These are phyloP conservation scores for Cutaneotrichosporon arboriforme DNA, from an alignment of 1,284 basidiomycete species.

Conservation along the genomic window DNA sequence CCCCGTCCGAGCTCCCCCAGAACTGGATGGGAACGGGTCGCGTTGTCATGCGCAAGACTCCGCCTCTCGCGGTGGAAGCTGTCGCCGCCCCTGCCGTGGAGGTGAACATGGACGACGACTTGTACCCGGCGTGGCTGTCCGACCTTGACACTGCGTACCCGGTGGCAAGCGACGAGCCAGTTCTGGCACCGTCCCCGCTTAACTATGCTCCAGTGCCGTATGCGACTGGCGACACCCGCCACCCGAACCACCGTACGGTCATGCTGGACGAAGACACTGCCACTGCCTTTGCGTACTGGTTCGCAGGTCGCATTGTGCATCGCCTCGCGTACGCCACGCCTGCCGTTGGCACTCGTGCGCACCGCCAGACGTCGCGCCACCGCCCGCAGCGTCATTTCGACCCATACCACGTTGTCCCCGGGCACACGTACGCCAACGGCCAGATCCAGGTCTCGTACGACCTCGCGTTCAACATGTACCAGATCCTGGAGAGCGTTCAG, in stretches of 20 bases:
- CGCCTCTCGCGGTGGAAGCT: too few species aligned
- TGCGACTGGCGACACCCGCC: not conserved
- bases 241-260: not conserved
- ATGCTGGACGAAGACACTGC: not conserved
- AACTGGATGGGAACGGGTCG: not conserved
- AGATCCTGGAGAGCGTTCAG: slow-evolving; percentile 7
- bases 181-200: not conserved
- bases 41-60: not conserved
- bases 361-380: not conserved
- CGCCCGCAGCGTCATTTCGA: slow-evolving; percentile 1
- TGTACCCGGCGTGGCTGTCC: too few species aligned
- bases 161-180: not conserved
- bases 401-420: slow-evolving; percentile 9
- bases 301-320: not conserved
- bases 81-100: too few species aligned
- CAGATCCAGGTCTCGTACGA: slow-evolving; percentile 5
- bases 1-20: not conserved
- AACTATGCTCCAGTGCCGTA: too few species aligned
- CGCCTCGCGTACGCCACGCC: not conserved
- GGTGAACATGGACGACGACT: too few species aligned
- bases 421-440: slow-evolving; percentile 4
- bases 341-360: not conserved
- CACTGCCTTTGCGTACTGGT: not conserved
- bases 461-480: slow-evolving; percentile 8
- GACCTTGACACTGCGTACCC: not conserved